Evolutionary conservation across 2,329 filamentous ascomycete genomes (phyloP).

Genomic region (Claviceps sp.): DNA sequence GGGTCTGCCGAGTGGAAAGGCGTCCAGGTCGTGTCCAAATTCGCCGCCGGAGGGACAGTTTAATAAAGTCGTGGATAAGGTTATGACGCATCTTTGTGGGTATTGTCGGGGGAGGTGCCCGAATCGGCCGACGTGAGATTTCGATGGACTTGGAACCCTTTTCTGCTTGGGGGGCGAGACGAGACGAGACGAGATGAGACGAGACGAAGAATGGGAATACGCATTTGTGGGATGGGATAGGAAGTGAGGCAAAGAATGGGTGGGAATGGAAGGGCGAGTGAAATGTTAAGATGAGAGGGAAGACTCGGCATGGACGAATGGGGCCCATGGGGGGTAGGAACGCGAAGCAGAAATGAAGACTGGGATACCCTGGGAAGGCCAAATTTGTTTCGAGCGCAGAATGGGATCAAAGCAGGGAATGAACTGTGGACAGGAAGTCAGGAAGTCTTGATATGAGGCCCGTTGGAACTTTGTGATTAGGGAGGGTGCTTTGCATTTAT

Average conservation of each 20-base stretch:
- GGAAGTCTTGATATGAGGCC: too few species aligned
- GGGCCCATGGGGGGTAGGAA: too few species aligned
- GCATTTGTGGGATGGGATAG: background rate
- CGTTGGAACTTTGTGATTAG: too few species aligned
- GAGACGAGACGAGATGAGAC: too few species aligned
- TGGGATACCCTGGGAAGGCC: too few species aligned
- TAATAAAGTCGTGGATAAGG: background rate
- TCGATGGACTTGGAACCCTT: too few species aligned
- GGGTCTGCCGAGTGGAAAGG: background rate
- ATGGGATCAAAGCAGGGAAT: too few species aligned
- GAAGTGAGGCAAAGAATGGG: background rate
- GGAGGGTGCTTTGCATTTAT: too few species aligned
- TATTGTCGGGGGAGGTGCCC: background rate
- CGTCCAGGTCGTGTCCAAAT: conserved; percentile 1
- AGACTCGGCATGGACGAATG: too few species aligned
- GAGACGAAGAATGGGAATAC: background rate
- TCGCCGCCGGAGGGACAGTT: background rate
- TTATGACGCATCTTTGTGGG: background rate
- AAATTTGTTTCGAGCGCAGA: too few species aligned
- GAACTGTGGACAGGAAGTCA: too few species aligned
- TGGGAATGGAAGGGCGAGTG: background rate
- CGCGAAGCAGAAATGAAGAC: background rate
- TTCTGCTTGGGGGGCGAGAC: background rate
- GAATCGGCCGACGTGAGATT: background rate
- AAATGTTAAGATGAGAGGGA: background rate